These are phyloP conservation scores for Mycena alexandri DNA, from an alignment of 768 basidiomycete species.

Conservation along the genomic window DNA sequence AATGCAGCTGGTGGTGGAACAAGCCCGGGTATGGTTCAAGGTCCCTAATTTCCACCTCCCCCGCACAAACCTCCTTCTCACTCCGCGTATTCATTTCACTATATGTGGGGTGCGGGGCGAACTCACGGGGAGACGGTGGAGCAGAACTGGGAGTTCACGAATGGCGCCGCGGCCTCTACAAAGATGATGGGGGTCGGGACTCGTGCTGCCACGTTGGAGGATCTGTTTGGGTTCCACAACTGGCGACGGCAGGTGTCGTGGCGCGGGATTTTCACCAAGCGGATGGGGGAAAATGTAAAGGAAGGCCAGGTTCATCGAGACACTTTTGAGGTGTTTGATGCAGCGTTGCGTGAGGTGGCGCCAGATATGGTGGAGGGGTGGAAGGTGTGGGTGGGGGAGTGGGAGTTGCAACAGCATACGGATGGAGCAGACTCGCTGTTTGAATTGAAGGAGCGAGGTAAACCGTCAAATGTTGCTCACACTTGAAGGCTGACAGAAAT, in stretches of 20 bases:
- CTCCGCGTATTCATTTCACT: slow-evolving; percentile 3
- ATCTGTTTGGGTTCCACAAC: neutral
- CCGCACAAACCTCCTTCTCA: neutral
- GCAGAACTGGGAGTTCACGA: no score
- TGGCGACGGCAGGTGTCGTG: neutral
- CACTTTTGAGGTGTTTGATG: neutral
- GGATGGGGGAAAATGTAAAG: neutral
- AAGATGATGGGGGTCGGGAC: slow-evolving; percentile 5
- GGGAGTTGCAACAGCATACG: slow-evolving; percentile 1
- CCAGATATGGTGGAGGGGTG: neutral
- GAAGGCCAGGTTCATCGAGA: neutral
- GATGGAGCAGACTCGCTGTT: no score
- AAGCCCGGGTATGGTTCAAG: slow-evolving; percentile 5
- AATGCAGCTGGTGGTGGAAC: neutral
- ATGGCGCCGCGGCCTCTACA: neutral
- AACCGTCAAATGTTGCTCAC: neutral
- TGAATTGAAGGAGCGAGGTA: no score
- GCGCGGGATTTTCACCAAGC: neutral
- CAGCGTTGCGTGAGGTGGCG: neutral
- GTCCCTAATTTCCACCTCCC: slow-evolving; percentile 18
- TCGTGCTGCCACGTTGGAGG: neutral
- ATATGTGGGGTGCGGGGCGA: slow-evolving; percentile 17
- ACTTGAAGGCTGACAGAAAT: no score
- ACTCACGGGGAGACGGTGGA: no score
- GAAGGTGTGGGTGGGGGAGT: neutral